Evolutionary conservation across 2,329 filamentous ascomycete genomes (phyloP), one percentile per base, ranked within the genome.

Genomic region (Biscogniauxia sp.): DNA sequence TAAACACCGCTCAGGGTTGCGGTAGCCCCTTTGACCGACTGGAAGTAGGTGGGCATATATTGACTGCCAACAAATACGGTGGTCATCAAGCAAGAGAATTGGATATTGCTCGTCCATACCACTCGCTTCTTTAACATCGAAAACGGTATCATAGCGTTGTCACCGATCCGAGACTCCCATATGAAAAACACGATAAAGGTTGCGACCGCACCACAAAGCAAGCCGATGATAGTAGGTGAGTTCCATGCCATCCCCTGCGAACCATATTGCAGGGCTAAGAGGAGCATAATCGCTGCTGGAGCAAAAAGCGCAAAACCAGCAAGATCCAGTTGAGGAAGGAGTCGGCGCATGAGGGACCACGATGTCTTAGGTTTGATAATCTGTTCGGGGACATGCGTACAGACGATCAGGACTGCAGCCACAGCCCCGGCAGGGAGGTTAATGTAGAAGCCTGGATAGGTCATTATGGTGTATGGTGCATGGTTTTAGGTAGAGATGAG

Each of bases 61-160:
- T 71, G 65, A 9, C 62, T 66, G 15, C 61, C 66, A 56, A 82
- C 66, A 61, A 83, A 78, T 55, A 80, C 78, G 11, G 75, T 71
- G 2, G 76, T 74, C 15, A 78, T 77, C 19, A 82, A 74, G 57
- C 79, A 75, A 32, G 80, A 75, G 23, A 75, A 74, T 50, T 77
- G 79, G 4, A 78, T 9, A 25, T 76, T 74, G 20, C 76, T 75
- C 9, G 76, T 69, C 70, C 75, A 77, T n/a, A 84, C 75, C 23
- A 78, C 70, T 1, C 80, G 75, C 41, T 76, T 73, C 15, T 68
- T 70, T 7, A 84, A 56, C 32, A 85, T 72, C 0, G 77, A 77
- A 1, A 77, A 73, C 0, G 80, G 77, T 2, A 86, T 73, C 76
- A 85, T 84, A 37, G 82, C 82, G 1, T 76, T 71, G 20, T 81